Evolutionary conservation across 768 basidiomycete species (phyloP), one percentile per base, ranked within the genome.

Genomic region (Calocybe gangraenosa): DNA sequence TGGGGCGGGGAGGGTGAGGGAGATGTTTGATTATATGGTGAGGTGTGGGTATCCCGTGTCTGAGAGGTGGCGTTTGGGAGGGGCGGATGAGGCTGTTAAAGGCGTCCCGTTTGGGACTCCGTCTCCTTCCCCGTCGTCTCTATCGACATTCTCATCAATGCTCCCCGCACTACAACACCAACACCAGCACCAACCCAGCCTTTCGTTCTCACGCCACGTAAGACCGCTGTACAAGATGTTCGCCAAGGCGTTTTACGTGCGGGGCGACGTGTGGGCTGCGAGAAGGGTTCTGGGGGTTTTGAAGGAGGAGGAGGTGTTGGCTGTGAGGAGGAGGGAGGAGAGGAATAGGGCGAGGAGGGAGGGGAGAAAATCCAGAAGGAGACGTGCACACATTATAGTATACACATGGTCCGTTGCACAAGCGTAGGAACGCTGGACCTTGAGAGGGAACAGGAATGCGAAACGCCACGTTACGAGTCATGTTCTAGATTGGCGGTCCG

Each of bases 191-290:
- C 47, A 65, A n/a, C 44, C 67, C 32, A 62, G 65, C 17, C 67
- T 83, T 44, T 78, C 74, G 2, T 84, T 81, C 43, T 65, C 69
- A 46, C 69, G 65, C 45, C 84, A 88, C 57, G 70, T 79, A n/a
- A 66, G 69, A 46, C 87, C 87, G 33, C 56, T 90, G 61, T 83
- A 82, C 61, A 82, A 73, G 67, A 81, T 81, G 78, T 81, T 90
- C 62, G 76, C 85, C 55, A 79, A 74, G 54, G 80, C 78, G 11
- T 74, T 89, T 50, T 73, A 78, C 58, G 40, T 67, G 33, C 64
- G 79, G 21, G 72, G 72, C 17, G 87, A 91, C 58, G 49, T 57
- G 6, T 59, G 58, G 9, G 79, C 78, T 32, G 83, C 80, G 19
- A 65, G 70, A 56, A 68, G 50, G 35, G 71, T 85, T 17, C 53